A percentile compares a stretch with the other conserved stretches of the same genome.
These are phyloP conservation scores for Luffa aegyptiaca DNA, from an alignment of 306 rosid genomes.

Conservation along the genomic window DNA sequence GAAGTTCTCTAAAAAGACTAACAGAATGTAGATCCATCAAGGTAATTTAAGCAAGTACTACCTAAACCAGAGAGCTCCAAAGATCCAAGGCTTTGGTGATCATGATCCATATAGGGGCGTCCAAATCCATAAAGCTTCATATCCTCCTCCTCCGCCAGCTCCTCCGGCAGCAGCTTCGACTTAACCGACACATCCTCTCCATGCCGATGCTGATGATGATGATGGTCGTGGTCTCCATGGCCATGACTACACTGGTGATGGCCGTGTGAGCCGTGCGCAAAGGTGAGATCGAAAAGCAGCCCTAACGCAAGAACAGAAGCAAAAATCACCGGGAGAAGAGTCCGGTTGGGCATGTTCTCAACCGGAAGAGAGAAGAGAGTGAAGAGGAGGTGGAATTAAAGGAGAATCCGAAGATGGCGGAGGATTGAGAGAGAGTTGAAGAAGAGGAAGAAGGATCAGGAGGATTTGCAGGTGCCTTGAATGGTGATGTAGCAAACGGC, in stretches of 20 bases:
- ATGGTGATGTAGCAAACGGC: conserved; percentile 65
- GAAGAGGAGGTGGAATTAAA: neutral
- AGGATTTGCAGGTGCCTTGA: conserved; percentile 62
- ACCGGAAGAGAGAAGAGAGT: neutral
- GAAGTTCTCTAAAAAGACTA: too few species aligned
- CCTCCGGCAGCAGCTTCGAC: conserved; percentile 74
- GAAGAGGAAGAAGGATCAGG: conserved; percentile 10
- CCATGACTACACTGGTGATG: conserved; percentile 26
- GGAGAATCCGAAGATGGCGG: neutral
- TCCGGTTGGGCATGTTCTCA: neutral
- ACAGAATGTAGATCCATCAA: neutral
- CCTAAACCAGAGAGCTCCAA: conserved; percentile 58
- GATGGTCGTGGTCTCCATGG: conserved; percentile 23
- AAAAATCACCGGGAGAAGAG: conserved; percentile 15
- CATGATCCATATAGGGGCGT: conserved; percentile 21
- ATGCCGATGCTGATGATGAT: conserved; percentile 11
- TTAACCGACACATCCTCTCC: conserved; percentile 8
- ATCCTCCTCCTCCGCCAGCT: conserved; percentile 95
- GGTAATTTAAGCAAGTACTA: conserved; percentile 25
- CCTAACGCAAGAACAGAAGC: conserved; percentile 10
- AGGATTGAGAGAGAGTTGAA: neutral
- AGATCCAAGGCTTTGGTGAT: conserved; percentile 16
- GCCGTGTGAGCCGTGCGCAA: conserved; percentile 22
- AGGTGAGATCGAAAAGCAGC: conserved; percentile 43
- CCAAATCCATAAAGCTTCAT: conserved; percentile 71